Percentiles rank a stretch among this genome's conserved stretches.
Conservation (phyloP, 2,329 filamentous ascomycete species). For the Trichoderma semiorbis region DNA sequence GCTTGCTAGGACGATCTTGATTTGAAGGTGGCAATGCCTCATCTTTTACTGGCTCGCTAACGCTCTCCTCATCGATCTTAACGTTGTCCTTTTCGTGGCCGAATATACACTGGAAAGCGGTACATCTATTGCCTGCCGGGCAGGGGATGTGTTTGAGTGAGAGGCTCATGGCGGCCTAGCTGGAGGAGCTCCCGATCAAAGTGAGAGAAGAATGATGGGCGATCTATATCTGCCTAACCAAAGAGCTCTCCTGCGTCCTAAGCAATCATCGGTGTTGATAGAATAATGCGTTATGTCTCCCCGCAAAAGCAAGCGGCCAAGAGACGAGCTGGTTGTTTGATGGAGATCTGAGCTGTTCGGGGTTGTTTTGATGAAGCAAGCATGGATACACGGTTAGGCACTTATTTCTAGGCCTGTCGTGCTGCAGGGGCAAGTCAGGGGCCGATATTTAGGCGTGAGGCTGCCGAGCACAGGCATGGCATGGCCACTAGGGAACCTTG, state of each 20-base stretch:
- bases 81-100: conserved; percentile 40
- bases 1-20: conserved; percentile 32
- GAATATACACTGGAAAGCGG: conserved; percentile 50
- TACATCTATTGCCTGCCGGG: conserved; percentile 46
- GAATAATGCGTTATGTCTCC: neutral
- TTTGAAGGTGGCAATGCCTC: conserved; percentile 17
- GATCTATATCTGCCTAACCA: neutral
- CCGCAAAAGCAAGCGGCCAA: neutral
- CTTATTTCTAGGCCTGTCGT: neutral
- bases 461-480: neutral
- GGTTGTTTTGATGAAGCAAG: neutral
- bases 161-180: conserved; percentile 32
- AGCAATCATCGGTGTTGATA: neutral
- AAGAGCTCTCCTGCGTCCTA: neutral
- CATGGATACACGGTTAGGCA: neutral
- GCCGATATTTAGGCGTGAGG: conserved; percentile 18
- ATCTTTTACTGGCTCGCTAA: neutral
- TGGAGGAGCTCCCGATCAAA: neutral
- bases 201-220: conserved; percentile 12
- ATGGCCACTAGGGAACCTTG: neutral
- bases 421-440: conserved; percentile 8
- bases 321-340: neutral
- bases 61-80: neutral
- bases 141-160: conserved; percentile 49
- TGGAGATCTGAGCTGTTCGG: neutral